Base-by-base conservation (phyloP, 139 green algal species). In the Volvox africanus region DNA sequence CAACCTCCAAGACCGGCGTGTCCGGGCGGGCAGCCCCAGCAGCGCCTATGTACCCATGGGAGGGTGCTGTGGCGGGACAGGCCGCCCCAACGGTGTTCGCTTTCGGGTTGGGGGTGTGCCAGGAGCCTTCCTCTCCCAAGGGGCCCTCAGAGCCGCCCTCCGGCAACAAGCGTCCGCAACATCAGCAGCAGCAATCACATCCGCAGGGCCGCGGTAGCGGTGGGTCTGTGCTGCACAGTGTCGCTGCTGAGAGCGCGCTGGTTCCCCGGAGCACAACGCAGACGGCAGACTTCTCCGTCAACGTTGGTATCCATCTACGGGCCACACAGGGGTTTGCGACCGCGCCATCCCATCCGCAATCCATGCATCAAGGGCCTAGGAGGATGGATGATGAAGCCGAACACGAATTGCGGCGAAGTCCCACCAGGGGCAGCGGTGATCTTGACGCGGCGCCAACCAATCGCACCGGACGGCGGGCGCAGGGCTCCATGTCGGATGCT, bases 71-170 rank as follows among this genome's bases (percentile, higher is more conserved):
- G 36, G 78, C 78, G 37, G 78, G 36, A 1, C 75, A 81, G 75
- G 78, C 36, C 22, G 78, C 78, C 14, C 78, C 78, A 22, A 68
- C 78, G 1, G 78, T 84, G 18, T 84, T 84, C 62, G 78, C 78
- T 11, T 37, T 55, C 30, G 75, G 75, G 13, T 30, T 81, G 33
- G 73, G 32, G 32, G 5, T 61, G 30, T 24, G 37, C 22, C 37
- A 68, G 36, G 78, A 84, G 32, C 36, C 78, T 2, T 32, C 78
- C 18, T 84, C 78, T 44, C 37, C 78, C 18, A 84, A 68, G 36
- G 78, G 36, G 36, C 36, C 19, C 37, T 13, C 32, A 44, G 78
- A 84, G 21, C 22, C 32, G 78, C 32, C 78, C 22, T 20, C 33
- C 76, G 55, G 30, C 30, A 20, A 20, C 76, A 82, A 82, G 28